phyloP scores from a whole-genome alignment of 805 yeast species.

The Sugiyamaella valdiviana region DNA sequence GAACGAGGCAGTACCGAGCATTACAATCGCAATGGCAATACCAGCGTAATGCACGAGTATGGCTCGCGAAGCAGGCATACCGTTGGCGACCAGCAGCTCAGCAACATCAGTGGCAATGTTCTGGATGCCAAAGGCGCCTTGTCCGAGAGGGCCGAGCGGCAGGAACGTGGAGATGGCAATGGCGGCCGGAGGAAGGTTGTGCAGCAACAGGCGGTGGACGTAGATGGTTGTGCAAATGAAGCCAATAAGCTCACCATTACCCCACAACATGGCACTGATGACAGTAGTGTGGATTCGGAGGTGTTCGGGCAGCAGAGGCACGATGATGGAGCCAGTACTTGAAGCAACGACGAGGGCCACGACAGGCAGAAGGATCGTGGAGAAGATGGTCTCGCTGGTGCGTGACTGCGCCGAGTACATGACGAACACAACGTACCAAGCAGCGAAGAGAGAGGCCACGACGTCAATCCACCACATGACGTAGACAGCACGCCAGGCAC shows the following conservation, averaged over 20 bases:
- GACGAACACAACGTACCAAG: conserved; percentile 55
- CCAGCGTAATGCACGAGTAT: conserved; percentile 33
- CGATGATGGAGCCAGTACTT: conserved; percentile 59
- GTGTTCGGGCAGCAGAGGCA: conserved; percentile 38
- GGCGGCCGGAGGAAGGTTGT: conserved; percentile 48
- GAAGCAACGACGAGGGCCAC: conserved; percentile 74
- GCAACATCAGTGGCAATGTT: conserved; percentile 43
- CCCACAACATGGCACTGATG: conserved; percentile 56
- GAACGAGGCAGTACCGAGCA: conserved; percentile 53
- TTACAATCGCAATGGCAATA: conserved; percentile 39
- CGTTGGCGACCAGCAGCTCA: conserved; percentile 19
- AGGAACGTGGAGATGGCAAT: conserved; percentile 61
- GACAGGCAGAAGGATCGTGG: conserved; percentile 64
- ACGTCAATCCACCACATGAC: conserved; percentile 72
- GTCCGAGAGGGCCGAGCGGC: conserved; percentile 82
- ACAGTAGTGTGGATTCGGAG: conserved; percentile 49
- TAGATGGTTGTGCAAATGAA: conserved; percentile 50
- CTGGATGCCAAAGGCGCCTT: conserved; percentile 67
- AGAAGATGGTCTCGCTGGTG: conserved; percentile 39
- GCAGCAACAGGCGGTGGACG: conserved; percentile 52
- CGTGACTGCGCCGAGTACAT: conserved; percentile 37
- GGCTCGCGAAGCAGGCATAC: conserved; percentile 21
- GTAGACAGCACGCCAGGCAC: conserved; percentile 47
- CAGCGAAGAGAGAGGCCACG: conserved; percentile 46
- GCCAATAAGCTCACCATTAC: conserved; percentile 60